Evolutionary conservation across 2,329 filamentous ascomycete genomes (phyloP).

Genomic region (Exophiala oligosperma): DNA sequence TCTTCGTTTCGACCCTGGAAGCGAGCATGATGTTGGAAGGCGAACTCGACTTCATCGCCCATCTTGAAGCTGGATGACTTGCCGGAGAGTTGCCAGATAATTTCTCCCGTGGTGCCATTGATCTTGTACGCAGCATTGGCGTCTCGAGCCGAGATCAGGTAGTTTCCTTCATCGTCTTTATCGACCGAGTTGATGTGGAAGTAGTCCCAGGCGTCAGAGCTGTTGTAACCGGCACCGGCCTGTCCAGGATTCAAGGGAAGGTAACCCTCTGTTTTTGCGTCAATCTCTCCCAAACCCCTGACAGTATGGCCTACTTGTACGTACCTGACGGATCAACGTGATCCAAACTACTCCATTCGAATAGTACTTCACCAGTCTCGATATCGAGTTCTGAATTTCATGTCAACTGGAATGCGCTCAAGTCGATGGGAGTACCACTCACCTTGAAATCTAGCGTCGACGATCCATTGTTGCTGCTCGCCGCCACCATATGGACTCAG

Average conservation of each 20-base stretch:
- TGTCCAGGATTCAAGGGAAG: slow-evolving; percentile 18
- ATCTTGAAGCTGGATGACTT: slow-evolving; percentile 44
- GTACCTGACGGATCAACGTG: slow-evolving; percentile 35
- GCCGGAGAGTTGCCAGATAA: slow-evolving; percentile 55
- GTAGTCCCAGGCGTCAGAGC: slow-evolving; percentile 48
- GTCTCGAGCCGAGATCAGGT: slow-evolving; percentile 45
- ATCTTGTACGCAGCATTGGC: slow-evolving; percentile 43
- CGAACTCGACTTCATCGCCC: slow-evolving; percentile 47
- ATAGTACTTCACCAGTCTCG: slow-evolving; percentile 43
- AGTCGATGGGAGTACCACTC: slow-evolving; percentile 36
- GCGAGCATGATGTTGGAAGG: slow-evolving; percentile 53
- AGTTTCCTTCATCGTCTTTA: slow-evolving; percentile 49
- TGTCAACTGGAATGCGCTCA: background rate
- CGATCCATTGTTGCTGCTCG: slow-evolving; percentile 45
- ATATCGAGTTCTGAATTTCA: slow-evolving; percentile 42
- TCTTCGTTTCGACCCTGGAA: slow-evolving; percentile 44
- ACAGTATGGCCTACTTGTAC: background rate
- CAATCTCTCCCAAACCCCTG: background rate
- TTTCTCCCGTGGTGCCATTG: slow-evolving; percentile 44
- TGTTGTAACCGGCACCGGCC: slow-evolving; percentile 23
- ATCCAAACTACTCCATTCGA: slow-evolving; percentile 49
- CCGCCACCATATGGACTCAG: slow-evolving; percentile 30
- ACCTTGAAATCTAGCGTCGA: slow-evolving; percentile 42
- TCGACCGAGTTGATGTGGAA: slow-evolving; percentile 58
- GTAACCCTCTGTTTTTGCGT: slow-evolving; percentile 9